These are phyloP conservation scores for Canavalia gladiata DNA, from an alignment of 306 rosid species.

Conservation along the genomic window DNA sequence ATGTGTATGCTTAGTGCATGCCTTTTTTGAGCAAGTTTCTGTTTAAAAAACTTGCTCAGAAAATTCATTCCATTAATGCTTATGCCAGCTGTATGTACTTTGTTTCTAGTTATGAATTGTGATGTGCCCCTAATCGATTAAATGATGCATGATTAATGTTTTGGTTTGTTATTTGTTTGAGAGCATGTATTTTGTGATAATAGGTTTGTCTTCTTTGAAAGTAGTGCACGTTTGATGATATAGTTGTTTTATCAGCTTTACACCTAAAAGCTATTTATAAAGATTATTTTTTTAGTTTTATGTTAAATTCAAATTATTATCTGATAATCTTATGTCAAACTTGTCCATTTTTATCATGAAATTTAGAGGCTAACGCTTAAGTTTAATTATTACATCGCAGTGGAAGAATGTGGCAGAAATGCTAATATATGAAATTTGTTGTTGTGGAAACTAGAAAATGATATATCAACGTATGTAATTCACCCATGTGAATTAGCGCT, in stretches of 20 bases:
- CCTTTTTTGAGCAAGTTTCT: background rate
- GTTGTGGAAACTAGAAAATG: conserved; percentile 8
- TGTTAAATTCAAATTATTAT: background rate
- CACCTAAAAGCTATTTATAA: background rate
- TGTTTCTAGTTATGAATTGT: background rate
- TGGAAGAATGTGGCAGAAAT: conserved; percentile 17
- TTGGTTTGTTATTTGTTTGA: background rate
- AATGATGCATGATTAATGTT: conserved; percentile 18
- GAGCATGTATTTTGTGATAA: background rate
- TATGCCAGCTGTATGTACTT: background rate
- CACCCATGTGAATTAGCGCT: background rate
- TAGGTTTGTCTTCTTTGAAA: background rate
- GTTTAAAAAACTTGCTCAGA: background rate
- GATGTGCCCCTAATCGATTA: background rate
- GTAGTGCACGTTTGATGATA: too few relatives aligned
- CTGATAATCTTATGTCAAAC: background rate
- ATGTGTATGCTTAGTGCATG: background rate
- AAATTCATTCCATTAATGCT: conserved; percentile 8
- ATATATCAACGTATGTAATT: background rate
- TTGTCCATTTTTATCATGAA: conserved; percentile 21
- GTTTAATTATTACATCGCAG: conserved; percentile 22
- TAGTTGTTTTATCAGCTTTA: background rate
- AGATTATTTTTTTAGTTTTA: background rate
- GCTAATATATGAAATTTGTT: background rate
- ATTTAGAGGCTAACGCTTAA: background rate